Base-by-base conservation (phyloP, 345 rosid species). In the Gossypioides kirkii region DNA sequence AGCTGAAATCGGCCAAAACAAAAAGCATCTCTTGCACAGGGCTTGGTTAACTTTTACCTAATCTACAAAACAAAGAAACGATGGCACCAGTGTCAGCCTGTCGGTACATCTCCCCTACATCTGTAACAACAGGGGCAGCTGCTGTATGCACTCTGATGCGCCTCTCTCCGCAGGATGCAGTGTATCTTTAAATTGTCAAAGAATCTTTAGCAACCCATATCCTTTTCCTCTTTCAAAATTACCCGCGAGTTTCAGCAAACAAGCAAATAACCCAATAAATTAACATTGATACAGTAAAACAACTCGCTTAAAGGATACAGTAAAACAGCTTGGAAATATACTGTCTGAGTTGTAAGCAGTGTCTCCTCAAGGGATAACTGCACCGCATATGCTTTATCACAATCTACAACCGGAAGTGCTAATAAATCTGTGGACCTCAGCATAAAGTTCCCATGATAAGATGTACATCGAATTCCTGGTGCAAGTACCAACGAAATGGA, bases 141-240 rank as follows among this genome's bases (percentile, higher is more conserved):
- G 94, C 87, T 4, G 98, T 96, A 79, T 93, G 99, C 72, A 96
- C 92, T 83, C 98, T 89, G 77, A 96, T 96, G 64, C 99, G 97
- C 80, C 99, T 93, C 87, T 96, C 99, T 80, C 99, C 99, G 53
- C 98, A 96, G 55, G 99, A 96, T 70, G 99, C 97, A 71, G 99
- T 93, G 76, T 96, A 96, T 72, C 99, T 96, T 86, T 79, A 66
- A 50, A 80, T 64, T 42, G 86, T 87, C 80, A 90, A 93, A 86
- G 88, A 83, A 81, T 77, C 16, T 22, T 11, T n/a, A 38, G 17
- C 11, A 43, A 70, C 53, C 22, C 58, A 26, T 12, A 47, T 25
- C 55, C 53, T 66, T 66, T 62, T 41, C 65, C 16, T 36, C n/a
- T 50, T 61, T 36, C 32, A 26, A 38, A 41, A 46, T 1, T 52